A percentile compares a stretch with the other conserved stretches of the same genome.
Conservation (phyloP, 352 stramenopile genomes). For the Phytophthora uliginosa region DNA sequence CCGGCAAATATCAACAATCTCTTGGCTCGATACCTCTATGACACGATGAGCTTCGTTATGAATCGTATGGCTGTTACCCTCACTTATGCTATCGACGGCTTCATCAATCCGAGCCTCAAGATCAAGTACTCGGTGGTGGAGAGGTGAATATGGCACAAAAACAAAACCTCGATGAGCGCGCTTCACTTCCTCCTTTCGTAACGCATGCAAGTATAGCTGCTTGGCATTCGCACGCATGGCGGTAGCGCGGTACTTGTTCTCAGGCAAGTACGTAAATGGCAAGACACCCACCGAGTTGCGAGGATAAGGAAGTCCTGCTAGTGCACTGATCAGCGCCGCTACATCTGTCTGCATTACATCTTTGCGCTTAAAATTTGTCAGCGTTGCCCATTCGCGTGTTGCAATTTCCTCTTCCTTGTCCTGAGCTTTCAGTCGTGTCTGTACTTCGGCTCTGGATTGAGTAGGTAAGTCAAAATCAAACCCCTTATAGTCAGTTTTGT, state of each 20-base stretch:
- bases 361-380: constrained; percentile 60
- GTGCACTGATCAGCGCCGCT: constrained; percentile 69
- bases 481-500: neutral
- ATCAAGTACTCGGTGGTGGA: constrained; percentile 42
- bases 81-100: constrained; percentile 22
- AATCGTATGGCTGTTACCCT: constrained; percentile 27
- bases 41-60: constrained; percentile 31
- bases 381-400: constrained; percentile 48
- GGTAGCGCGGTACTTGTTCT: constrained; percentile 62
- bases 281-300: constrained; percentile 85
- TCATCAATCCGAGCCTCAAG: constrained; percentile 41
- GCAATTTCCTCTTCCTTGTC: constrained; percentile 52
- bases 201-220: constrained; percentile 70
- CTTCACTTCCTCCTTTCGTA: constrained; percentile 69
- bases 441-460: constrained; percentile 64
- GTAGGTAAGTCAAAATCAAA: constrained; percentile 77
- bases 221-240: constrained; percentile 79
- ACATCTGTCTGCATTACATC: constrained; percentile 90
- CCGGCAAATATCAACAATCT: constrained; percentile 72
- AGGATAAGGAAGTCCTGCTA: constrained; percentile 76
- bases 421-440: constrained; percentile 55
- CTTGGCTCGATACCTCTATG: constrained; percentile 64
- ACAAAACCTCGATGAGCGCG: constrained; percentile 61
- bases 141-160: constrained; percentile 60
- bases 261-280: constrained; percentile 72